These are phyloP conservation scores for Primulina huaijiensis DNA, from an alignment of 257 asterid genomes.

Conservation along the genomic window DNA sequence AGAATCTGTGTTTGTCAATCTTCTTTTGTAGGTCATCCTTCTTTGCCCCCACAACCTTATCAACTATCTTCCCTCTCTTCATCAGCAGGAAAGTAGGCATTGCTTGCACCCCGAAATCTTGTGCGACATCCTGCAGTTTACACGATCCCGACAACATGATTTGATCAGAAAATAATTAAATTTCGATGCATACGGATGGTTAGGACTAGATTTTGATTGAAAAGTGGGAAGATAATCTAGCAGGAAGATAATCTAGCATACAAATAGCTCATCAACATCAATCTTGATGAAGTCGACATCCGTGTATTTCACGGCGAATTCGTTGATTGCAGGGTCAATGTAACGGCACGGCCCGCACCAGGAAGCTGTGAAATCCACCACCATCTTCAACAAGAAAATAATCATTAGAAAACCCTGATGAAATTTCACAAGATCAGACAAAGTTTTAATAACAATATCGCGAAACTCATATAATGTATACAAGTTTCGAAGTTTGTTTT, in stretches of 20 bases:
- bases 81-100: slow-evolving; percentile 69
- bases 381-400: slow-evolving; percentile 40
- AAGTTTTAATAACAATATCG: background rate
- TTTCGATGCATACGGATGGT: background rate
- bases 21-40: slow-evolving; percentile 43
- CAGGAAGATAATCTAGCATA: slow-evolving; percentile 29
- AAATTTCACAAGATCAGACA: too few species aligned
- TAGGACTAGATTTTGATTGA: background rate
- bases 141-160: background rate
- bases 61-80: slow-evolving; percentile 59
- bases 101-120: slow-evolving; percentile 52
- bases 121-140: slow-evolving; percentile 54
- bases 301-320: slow-evolving; percentile 46
- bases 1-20: slow-evolving; percentile 50
- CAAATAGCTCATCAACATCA: slow-evolving; percentile 61
- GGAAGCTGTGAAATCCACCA: slow-evolving; percentile 63
- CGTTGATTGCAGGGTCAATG: slow-evolving; percentile 50
- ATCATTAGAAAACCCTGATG: background rate
- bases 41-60: slow-evolving; percentile 51
- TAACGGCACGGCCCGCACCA: slow-evolving; percentile 73
- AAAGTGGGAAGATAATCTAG: background rate
- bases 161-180: background rate
- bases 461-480: slow-evolving; percentile 6
- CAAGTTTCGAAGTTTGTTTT: slow-evolving; percentile 59
- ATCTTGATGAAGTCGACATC: slow-evolving; percentile 72